Percentiles rank a stretch among this genome's conserved stretches.
These are phyloP conservation scores for Eutrema salsugineum DNA, from an alignment of 441 rosid genomes.

Conservation along the genomic window DNA sequence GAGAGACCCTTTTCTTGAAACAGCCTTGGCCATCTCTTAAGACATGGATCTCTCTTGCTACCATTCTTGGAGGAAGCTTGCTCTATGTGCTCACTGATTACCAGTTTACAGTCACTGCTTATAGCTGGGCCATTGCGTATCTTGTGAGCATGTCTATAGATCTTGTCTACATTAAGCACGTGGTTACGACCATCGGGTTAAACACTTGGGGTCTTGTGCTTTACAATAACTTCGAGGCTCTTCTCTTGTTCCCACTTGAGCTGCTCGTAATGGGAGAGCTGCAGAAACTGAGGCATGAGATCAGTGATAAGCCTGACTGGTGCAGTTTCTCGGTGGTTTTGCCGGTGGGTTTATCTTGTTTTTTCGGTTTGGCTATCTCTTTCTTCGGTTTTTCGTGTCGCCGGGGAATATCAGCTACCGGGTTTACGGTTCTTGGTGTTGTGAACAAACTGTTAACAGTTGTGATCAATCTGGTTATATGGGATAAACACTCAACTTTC, in stretches of 20 bases:
- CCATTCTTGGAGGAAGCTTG: slow-evolving; percentile 79
- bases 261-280: slow-evolving; percentile 83
- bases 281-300: slow-evolving; percentile 71
- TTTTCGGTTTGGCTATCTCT: slow-evolving; percentile 72
- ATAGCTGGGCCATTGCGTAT: slow-evolving; percentile 78
- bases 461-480: slow-evolving; percentile 61
- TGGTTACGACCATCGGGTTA: slow-evolving; percentile 75
- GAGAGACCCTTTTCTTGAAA: slow-evolving; percentile 76
- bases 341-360: slow-evolving; percentile 67
- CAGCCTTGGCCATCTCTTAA: slow-evolving; percentile 75
- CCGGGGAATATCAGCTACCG: slow-evolving; percentile 81
- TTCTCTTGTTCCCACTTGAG: slow-evolving; percentile 78
- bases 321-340: slow-evolving; percentile 49
- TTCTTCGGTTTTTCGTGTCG: slow-evolving; percentile 90
- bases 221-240: slow-evolving; percentile 88
- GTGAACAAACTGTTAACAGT: slow-evolving; percentile 84
- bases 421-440: slow-evolving; percentile 81
- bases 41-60: slow-evolving; percentile 70
- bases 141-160: slow-evolving; percentile 85
- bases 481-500: slow-evolving; percentile 78
- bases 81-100: slow-evolving; percentile 78
- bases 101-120: slow-evolving; percentile 71
- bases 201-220: slow-evolving; percentile 91
- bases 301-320: slow-evolving; percentile 57
- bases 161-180: slow-evolving; percentile 90